Base-by-base conservation (phyloP, 2,329 filamentous ascomycete species). In the Penicillium griseofulvum region DNA sequence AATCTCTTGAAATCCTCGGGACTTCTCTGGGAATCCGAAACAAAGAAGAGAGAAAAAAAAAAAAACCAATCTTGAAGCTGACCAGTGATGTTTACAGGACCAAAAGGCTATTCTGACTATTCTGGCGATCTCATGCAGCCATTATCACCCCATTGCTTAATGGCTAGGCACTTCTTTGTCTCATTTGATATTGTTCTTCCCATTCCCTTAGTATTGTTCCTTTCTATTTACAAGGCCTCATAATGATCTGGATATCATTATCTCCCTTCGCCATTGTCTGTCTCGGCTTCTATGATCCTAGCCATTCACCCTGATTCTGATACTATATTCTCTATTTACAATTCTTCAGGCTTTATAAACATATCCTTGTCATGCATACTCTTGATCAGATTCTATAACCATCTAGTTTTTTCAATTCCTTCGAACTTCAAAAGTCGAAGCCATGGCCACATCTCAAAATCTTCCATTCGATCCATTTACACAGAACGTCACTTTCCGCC, bases 401-500 rank as follows among this genome's bases (percentile, higher is more conserved):
- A n/a, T 44, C 47, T 42, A 29, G 14, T 22, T 6, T 22, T 22
- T 34, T 26, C 60, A 62, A 61, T 52, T 49, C 16, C 28, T 46
- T 55, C 31, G 34, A 43, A 36, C 34, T 44, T n/a, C 24, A 8
- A 14, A 43, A 19, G 31, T 43, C 16, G 16, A 14, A 37, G 51
- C 14, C 3, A 60, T 64, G 59, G 45, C 16, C 8, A 45, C 31
- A 54, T 24, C n/a, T 49, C 44, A 17, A 42, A 56, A n/a, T 49
- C 58, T 57, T n/a, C 41, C 56, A 45, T 82, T 82, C 68, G 74
- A 86, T 62, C 78, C 80, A 1, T 82, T 76, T 67, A 71, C 63
- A 37, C 83, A 87, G 66, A 69, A 66, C 38, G 65, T 87, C 65
- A 79, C 71, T 37, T 67, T 87, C 49, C 66, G 72, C 36, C 58